Base-by-base conservation (phyloP, 192 early-diverging fungal species). In the Coemansia brasiliensis region DNA sequence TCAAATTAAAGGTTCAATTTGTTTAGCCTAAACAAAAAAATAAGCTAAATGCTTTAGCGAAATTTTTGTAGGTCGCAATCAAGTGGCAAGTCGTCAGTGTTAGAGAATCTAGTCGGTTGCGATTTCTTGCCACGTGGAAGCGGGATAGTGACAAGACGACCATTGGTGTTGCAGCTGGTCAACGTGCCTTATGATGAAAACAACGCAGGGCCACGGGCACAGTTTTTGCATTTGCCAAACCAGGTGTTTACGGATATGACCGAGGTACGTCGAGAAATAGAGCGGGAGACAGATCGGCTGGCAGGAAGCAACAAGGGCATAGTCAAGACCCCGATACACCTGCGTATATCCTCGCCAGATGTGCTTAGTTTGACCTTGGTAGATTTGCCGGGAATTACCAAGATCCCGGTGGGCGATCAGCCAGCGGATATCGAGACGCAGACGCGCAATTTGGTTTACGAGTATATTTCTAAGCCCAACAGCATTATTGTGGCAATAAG, bases 21-120 rank as follows among this genome's bases (percentile, higher is more conserved):
- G 11, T 20, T 8, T 45, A 45, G 17, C 22, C 22, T 9, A 45
- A n/a, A 9, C 9, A 21, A 25, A n/a, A 25, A 18, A 5, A 49
- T 5, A 49, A 24, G 8, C 21, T 35, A 17, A 12, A 3, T 22
- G 9, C 22, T 7, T 3, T 2, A 9, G 38, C 18, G 4, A 5
- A 12, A 13, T 43, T 46, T 8, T 11, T 52, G 21, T 72, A 82
- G 80, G 27, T 93, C 92, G 9, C 92, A 93, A 67, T 90, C 88
- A 17, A 87, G 86, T 54, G 98, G 98, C 53, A 99, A 99, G 70
- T 92, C 89, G 49, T 95, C 93, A n/a, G 98, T 99, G 13, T 79
- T 99, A 22, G 98, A 99, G 65, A 96, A 93, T 69, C 87, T 99
- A 62, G 96, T 98, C 15, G 94, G 96, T n/a, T 82, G 90, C 25